Percentiles rank a stretch among this genome's conserved stretches.
Evolutionary conservation across 78 protist genomes (phyloP).

Genomic region (slime mould (Dictyostelium discoideum)): dicty_2.7 NC_007088.5:522501-523000

Average conservation of each 20-base stretch:
- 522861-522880: neutral
- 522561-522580: neutral
- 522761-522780: neutral
- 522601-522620: neutral
- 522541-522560: neutral
- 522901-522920: conserved; percentile 49
- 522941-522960: conserved; percentile 20
- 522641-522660: neutral
- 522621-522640: neutral
- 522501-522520: neutral
- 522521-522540: conserved; percentile 1
- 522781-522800: neutral
- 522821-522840: neutral
- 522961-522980: conserved; percentile 12
- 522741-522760: neutral
- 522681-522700: neutral
- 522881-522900: conserved; percentile 26
- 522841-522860: neutral
- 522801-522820: neutral
- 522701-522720: neutral
- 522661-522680: neutral
- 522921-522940: conserved; percentile 2
- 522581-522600: neutral
- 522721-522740: conserved; percentile 9
- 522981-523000: neutral